Conservation (phyloP, 1,284 basidiomycete genomes). For the Boletus semigastroideus region DNA sequence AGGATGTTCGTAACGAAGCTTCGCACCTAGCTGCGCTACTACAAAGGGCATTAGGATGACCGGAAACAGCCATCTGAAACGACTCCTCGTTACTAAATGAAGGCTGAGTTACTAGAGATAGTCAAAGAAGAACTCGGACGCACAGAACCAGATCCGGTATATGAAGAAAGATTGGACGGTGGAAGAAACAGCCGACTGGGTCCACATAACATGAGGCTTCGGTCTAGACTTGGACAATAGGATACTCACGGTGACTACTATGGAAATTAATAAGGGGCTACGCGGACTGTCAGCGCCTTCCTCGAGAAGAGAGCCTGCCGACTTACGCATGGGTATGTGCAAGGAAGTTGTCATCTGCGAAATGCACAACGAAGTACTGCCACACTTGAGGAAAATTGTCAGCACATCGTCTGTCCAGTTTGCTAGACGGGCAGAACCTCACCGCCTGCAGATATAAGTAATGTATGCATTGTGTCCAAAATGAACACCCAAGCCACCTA, state of each 20-base stretch:
- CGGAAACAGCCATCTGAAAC: conserved; percentile 21
- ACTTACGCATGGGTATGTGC: conserved; percentile 21
- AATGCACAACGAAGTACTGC: conserved; percentile 26
- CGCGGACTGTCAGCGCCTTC: conserved; percentile 4
- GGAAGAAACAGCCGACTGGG: conserved; percentile 19
- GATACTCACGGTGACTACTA: conserved; percentile 24
- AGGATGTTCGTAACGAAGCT: background rate
- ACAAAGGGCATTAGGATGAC: conserved; percentile 19
- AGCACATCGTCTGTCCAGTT: background rate
- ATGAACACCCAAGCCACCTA: conserved; percentile 28
- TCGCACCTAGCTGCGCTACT: conserved; percentile 20
- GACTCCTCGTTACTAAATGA: conserved; percentile 13
- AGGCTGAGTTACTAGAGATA: conserved; percentile 1
- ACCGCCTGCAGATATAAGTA: conserved; percentile 23
- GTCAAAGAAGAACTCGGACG: background rate
- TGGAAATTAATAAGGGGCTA: conserved; percentile 25
- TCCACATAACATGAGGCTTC: conserved; percentile 12
- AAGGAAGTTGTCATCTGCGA: conserved; percentile 20
- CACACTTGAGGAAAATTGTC: conserved; percentile 17
- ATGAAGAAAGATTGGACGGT: conserved; percentile 29
- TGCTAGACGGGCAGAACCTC: background rate
- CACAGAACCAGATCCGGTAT: conserved; percentile 27
- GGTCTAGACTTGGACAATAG: background rate
- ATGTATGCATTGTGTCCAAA: conserved; percentile 19
- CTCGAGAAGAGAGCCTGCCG: conserved; percentile 6